Base-by-base conservation (phyloP, 306 rosid species). In the Coriaria nepalensis region DNA sequence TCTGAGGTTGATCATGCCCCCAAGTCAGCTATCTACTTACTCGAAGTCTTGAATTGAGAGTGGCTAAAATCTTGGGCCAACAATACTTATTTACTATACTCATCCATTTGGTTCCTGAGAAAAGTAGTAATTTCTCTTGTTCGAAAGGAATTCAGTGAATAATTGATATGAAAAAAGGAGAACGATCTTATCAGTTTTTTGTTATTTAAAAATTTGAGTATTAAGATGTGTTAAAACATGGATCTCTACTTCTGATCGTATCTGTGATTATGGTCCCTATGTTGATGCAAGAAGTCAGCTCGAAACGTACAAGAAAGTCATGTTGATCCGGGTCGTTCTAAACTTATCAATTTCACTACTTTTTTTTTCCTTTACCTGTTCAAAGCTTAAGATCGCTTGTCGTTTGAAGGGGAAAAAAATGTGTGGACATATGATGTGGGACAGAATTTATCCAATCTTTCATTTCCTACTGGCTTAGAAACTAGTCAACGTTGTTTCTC, bases 291-390 rank as follows among this genome's bases (percentile, higher is more conserved):
- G 77, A 47, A 74, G 80, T 55, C 80, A 66, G 68, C 80, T 74
- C 52, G 77, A 74, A 43, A 41, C 68, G 14, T 70, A 74, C 68
- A 74, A 66, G 72, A 70, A 66, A 63, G 76, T 73, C 50, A 70
- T 70, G 80, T 43, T 61, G 7, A 70, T 74, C 42, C 80, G 66
- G 71, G 73, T 70, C 48, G 56, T 9, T 9, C 13, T 13, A 5
- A 11, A 8, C 4, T 29, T 42, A 8, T 33, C 10, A 2, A 37
- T 15, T 15, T 14, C 50, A 13, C 14, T 37, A 13, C 6, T 35
- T 8, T 6, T 15, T 2, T 6, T 46, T 8, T 14, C 6, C 8
- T 6, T 40, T 39, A 10, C 6, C 8, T 48, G 12, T 36, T n/a
- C 33, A 54, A 10, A 9, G 7, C 11, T 38, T 52, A 0, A 0